phyloP scores from a whole-genome alignment of 2,329 filamentous ascomycete genomes.

The Fusarium decemcellulare region DNA sequence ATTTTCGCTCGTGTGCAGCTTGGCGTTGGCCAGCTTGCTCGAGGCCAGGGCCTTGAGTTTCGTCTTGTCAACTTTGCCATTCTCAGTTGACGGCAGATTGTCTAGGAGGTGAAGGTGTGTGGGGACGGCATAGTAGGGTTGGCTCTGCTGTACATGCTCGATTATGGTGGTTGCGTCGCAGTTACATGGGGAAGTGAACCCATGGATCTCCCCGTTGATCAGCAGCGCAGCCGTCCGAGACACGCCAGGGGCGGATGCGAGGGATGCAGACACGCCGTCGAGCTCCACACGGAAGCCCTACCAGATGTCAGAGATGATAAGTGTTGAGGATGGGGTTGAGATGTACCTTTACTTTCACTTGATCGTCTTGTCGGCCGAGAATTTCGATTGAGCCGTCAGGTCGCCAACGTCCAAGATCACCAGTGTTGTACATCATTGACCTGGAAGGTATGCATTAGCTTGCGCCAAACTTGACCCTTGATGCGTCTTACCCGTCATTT shows the following conservation, averaged over 20 bases:
- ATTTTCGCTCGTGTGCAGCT: conserved; percentile 15
- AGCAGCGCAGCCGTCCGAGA: conserved; percentile 63
- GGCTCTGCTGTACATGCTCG: conserved; percentile 56
- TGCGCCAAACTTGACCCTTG: not conserved
- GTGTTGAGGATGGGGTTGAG: not conserved
- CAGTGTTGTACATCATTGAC: conserved; percentile 71
- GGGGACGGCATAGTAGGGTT: conserved; percentile 71
- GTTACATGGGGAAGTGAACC: conserved; percentile 60
- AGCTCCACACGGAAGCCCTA: conserved; percentile 73
- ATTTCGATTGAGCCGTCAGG: conserved; percentile 67
- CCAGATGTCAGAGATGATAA: conserved; percentile 12
- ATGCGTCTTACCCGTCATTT: conserved; percentile 61
- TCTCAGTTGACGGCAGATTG: conserved; percentile 64
- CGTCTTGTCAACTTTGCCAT: conserved; percentile 71
- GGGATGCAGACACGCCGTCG: conserved; percentile 67
- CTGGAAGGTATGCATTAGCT: conserved; percentile 43
- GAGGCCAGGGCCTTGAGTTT: conserved; percentile 55
- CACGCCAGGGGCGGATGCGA: conserved; percentile 62
- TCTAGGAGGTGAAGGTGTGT: conserved; percentile 59
- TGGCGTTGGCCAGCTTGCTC: conserved; percentile 13
- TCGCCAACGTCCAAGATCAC: conserved; percentile 70
- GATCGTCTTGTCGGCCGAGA: conserved; percentile 71
- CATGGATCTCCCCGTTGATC: conserved; percentile 63
- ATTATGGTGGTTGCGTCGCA: conserved; percentile 56
- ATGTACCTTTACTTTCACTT: conserved; percentile 71